These are phyloP conservation scores for Neonectria faginata DNA, from an alignment of 2,329 filamentous ascomycete species.

Conservation along the genomic window DNA sequence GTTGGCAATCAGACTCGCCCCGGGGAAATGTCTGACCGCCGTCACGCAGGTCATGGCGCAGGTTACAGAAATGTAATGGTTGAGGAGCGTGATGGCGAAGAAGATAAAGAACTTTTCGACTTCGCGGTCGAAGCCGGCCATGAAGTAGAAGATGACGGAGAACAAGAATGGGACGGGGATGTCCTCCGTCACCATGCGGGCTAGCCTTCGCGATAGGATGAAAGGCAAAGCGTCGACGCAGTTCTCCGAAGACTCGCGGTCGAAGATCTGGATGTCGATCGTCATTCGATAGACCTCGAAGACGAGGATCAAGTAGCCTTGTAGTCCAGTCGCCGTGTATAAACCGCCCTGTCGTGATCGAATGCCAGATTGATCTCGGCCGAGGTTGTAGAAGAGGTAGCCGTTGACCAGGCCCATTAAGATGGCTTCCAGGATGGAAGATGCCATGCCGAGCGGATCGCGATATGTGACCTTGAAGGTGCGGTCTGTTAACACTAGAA, in stretches of 20 bases:
- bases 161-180: conserved; percentile 78
- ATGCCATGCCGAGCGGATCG: conserved; percentile 81
- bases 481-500: conserved; percentile 73
- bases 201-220: conserved; percentile 75
- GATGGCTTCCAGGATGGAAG: conserved; percentile 76
- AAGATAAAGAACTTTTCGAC: conserved; percentile 77
- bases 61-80: conserved; percentile 79
- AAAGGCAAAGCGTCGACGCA: conserved; percentile 78
- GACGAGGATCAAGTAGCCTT: conserved; percentile 80
- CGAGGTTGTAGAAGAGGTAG: conserved; percentile 77
- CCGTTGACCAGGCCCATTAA: conserved; percentile 78
- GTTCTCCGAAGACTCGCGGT: conserved; percentile 79
- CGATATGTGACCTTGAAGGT: conserved; percentile 78
- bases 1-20: conserved; percentile 78
- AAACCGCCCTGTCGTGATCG: conserved; percentile 78
- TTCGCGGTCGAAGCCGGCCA: conserved; percentile 77
- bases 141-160: conserved; percentile 80
- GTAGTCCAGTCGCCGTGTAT: conserved; percentile 77
- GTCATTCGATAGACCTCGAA: conserved; percentile 83
- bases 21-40: conserved; percentile 74
- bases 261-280: conserved; percentile 79
- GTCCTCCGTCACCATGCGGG: conserved; percentile 77
- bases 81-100: conserved; percentile 74
- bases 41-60: conserved; percentile 77
- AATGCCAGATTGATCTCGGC: conserved; percentile 76